A percentile compares a stretch with the other conserved stretches of the same genome.
phyloP scores from a whole-genome alignment of 176 grass and related monocot species.

The Elaeis guineensis region DNA sequence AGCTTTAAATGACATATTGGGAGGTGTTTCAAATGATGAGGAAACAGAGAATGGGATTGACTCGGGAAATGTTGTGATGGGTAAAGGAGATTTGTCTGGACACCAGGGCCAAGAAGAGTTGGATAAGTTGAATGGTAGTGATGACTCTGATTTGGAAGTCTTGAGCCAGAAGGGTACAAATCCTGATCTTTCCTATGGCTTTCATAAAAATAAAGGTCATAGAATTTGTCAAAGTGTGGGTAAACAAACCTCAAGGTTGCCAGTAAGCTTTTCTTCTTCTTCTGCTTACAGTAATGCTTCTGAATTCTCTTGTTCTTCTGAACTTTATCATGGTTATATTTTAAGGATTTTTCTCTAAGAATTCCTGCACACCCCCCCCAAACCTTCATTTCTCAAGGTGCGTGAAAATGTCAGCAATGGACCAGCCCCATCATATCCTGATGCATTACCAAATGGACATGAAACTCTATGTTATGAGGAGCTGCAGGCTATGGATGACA shows the following conservation, averaged over 20 bases:
- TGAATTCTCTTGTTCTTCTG: background rate
- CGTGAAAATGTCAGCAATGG: conserved; percentile 17
- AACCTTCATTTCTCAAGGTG: conserved; percentile 33
- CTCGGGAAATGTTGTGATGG: conserved; percentile 3
- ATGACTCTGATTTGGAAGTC: conserved; percentile 51
- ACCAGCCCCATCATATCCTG: conserved; percentile 21
- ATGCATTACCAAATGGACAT: conserved; percentile 14
- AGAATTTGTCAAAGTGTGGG: conserved; percentile 16
- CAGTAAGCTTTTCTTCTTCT: conserved; percentile 27
- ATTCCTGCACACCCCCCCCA: conserved; percentile 1
- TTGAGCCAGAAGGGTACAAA: conserved; percentile 8
- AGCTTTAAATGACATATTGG: conserved; percentile 62
- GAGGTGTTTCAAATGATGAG: conserved; percentile 14
- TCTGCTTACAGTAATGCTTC: too few relatives aligned
- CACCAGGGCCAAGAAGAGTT: background rate
- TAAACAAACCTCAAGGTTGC: conserved; percentile 23
- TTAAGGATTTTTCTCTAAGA: background rate
- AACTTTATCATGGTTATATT: background rate
- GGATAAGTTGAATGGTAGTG: background rate
- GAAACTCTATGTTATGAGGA: conserved; percentile 49
- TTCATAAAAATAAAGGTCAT: conserved; percentile 18
- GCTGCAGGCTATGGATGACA: conserved; percentile 46
- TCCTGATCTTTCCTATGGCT: background rate
- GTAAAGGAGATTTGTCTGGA: background rate
- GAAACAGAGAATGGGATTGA: conserved; percentile 16